Evolutionary conservation across 2,329 filamentous ascomycete species (phyloP), one percentile per base, ranked within the genome.

Genomic region (Fusarium albosuccineum): DNA sequence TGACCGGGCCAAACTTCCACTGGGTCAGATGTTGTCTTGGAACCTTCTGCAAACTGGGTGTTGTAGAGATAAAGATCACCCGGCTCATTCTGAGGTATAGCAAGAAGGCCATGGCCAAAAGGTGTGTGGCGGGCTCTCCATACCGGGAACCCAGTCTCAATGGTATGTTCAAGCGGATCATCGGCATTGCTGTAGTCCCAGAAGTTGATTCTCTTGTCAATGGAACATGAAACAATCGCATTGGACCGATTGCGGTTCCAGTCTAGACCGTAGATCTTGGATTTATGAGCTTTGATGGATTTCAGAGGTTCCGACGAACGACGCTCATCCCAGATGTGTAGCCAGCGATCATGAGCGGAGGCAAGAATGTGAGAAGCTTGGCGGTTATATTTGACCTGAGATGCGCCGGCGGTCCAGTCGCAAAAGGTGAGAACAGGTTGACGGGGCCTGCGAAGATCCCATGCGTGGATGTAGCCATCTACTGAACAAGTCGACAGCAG

Each of bases 251-350:
- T 91, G 52, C 95, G 88, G 75, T 97, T 97, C 95, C 95, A 97
- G 78, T 97, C 95, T 34, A 97, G 84, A 29, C 95, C 95, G 75
- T 97, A 97, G 62, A 97, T 97, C 79, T 97, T 97, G 37, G 94
- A 97, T 33, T 88, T 89, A 73, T 97, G 94, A 0, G 94, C 95
- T 74, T 90, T 89, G 65, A 97, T 97, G 14, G 93, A 95, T 62
- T 89, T 90, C 42, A 97, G 80, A 6, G 94, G 94, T 60, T 89
- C 85, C 4, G 91, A 91, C 1, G 93, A 89, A 74, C 91, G 92
- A 49, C 94, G 86, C 74, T 92, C 90, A 77, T 97, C 94, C 94
- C 94, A 97, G 52, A 97, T 93, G 63, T 93, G 91, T 42, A 97
- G 83, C 81, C 89, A 93, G 49, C 90, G 89, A 78, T 97, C 94